These are phyloP conservation scores for Podaxis sp. DNA, from an alignment of 768 basidiomycete genomes.

Conservation along the genomic window DNA sequence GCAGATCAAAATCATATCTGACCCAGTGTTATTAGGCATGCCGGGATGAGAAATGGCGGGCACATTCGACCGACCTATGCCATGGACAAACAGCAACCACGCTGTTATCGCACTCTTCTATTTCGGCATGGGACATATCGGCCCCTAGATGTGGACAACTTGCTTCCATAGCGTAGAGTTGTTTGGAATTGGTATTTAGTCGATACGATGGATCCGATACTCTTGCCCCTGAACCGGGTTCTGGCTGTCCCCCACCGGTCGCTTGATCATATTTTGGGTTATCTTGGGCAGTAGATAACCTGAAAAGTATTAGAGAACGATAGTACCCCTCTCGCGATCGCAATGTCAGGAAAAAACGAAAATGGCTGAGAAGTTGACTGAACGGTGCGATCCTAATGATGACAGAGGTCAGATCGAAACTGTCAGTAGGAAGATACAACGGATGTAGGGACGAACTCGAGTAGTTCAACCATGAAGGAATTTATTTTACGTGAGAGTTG, in stretches of 20 bases:
- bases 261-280: constrained; percentile 2
- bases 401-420: not conserved
- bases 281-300: constrained; percentile 41
- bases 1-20: constrained; percentile 75
- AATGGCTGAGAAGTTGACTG: constrained; percentile 48
- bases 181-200: constrained; percentile 21
- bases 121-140: constrained; percentile 77
- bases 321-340: constrained; percentile 60
- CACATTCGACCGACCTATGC: constrained; percentile 50
- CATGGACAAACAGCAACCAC: constrained; percentile 73
- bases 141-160: constrained; percentile 81
- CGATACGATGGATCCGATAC: constrained; percentile 21
- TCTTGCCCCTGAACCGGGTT: constrained; percentile 6
- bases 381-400: constrained; percentile 43
- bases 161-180: constrained; percentile 80
- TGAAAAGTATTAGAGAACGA: constrained; percentile 65
- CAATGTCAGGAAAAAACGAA: constrained; percentile 58
- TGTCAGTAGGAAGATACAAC: not conserved
- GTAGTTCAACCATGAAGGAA: constrained; percentile 18
- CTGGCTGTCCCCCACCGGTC: constrained; percentile 6
- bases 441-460: constrained; percentile 23
- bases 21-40: constrained; percentile 1
- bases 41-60: not conserved
- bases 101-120: constrained; percentile 64
- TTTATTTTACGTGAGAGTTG: too few species aligned